A percentile compares a stretch with the other conserved stretches of the same genome.
Conservation (phyloP, 2,329 filamentous ascomycete genomes). For the Stylonectria norvegica region DNA sequence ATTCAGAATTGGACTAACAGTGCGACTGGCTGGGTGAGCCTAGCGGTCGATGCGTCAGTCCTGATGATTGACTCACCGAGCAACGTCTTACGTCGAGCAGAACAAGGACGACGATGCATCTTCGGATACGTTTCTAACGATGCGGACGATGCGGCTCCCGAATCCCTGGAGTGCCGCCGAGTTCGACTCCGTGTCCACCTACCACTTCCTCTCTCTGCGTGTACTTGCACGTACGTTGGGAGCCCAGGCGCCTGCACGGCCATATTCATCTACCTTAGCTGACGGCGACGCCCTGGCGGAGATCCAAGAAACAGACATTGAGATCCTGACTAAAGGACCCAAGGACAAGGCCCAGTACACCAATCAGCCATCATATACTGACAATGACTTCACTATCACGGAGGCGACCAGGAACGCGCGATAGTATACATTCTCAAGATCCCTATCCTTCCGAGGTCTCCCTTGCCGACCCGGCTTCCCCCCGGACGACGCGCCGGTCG, state of each 20-base stretch:
- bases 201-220: slow-evolving; percentile 38
- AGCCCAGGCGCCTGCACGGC: slow-evolving; percentile 48
- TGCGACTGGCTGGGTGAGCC: slow-evolving; percentile 27
- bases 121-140: slow-evolving; percentile 43
- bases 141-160: slow-evolving; percentile 44
- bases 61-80: slow-evolving; percentile 41
- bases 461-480: too few relatives aligned
- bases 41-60: slow-evolving; percentile 28
- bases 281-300: slow-evolving; percentile 32
- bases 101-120: slow-evolving; percentile 33
- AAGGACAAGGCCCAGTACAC: slow-evolving; percentile 51
- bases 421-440: too few relatives aligned
- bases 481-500: too few relatives aligned
- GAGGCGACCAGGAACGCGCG: slow-evolving; percentile 47
- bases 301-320: slow-evolving; percentile 52
- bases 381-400: slow-evolving; percentile 41
- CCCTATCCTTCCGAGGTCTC: too few relatives aligned
- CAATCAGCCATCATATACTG: slow-evolving; percentile 55
- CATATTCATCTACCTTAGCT: slow-evolving; percentile 50
- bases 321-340: slow-evolving; percentile 48
- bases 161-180: slow-evolving; percentile 48
- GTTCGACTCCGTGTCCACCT: slow-evolving; percentile 38
- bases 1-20: slow-evolving; percentile 42
- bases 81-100: slow-evolving; percentile 46
- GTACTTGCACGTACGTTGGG: slow-evolving; percentile 51